Percentiles rank a stretch among this genome's conserved stretches.
Evolutionary conservation across 176 grass and related monocot genomes (phyloP).

Genomic region (Cocos nucifera): DNA sequence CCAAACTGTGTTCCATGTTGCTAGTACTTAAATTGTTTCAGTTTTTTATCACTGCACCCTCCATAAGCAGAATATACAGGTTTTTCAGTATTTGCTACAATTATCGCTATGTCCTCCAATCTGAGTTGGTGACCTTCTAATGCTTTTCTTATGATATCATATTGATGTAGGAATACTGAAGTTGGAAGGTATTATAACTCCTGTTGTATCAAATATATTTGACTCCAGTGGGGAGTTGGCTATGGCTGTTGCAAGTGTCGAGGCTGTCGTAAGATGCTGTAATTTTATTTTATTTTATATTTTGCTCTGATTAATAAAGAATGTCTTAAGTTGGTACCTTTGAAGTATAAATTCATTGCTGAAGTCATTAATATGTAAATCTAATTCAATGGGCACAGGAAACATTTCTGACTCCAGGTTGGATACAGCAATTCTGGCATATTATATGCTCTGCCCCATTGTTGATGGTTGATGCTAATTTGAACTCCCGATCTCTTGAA

Average conservation of each 20-base stretch:
- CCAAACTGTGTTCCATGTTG: too few relatives aligned
- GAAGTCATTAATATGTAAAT: slow-evolving; percentile 3
- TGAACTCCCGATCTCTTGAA: slow-evolving; percentile 56
- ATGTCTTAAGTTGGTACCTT: background rate
- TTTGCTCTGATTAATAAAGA: background rate
- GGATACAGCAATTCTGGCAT: slow-evolving; percentile 47
- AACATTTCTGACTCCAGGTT: slow-evolving; percentile 60
- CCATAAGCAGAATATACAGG: too few relatives aligned
- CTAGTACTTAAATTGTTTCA: too few relatives aligned
- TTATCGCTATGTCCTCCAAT: too few relatives aligned
- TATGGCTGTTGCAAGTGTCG: slow-evolving; percentile 67
- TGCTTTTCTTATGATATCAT: slow-evolving; percentile 4
- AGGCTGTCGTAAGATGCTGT: slow-evolving; percentile 77
- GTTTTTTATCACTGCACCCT: too few relatives aligned
- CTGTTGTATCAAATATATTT: slow-evolving; percentile 84
- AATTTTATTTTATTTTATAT: background rate
- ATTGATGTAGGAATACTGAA: slow-evolving; percentile 58
- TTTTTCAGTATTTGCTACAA: too few relatives aligned
- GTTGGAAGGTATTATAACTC: slow-evolving; percentile 47
- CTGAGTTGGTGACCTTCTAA: background rate
- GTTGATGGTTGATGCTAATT: slow-evolving; percentile 94
- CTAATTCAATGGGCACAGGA: slow-evolving; percentile 36
- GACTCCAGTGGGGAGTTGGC: slow-evolving; percentile 58
- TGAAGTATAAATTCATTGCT: background rate
- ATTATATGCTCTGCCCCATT: slow-evolving; percentile 54